These are phyloP conservation scores for Dryadomyces quercivorus DNA, from an alignment of 2,329 filamentous ascomycete genomes.

Conservation along the genomic window DNA sequence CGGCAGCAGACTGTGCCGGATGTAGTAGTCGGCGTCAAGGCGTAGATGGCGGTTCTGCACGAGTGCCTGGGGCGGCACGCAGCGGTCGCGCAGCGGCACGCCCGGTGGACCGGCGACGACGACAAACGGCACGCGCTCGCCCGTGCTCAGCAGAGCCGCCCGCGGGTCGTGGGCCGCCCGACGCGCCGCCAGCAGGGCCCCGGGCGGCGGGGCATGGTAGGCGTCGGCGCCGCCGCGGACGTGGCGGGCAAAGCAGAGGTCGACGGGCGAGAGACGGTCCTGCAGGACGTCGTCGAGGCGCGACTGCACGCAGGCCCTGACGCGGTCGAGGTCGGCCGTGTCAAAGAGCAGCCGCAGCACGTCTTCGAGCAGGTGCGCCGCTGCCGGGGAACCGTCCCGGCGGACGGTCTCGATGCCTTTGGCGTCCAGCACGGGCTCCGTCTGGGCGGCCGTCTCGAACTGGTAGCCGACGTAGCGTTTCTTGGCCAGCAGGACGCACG, in stretches of 20 bases:
- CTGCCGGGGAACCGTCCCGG: conserved; percentile 84
- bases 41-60: conserved; percentile 58
- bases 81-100: conserved; percentile 75
- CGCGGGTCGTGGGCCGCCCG: conserved; percentile 79
- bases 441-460: conserved; percentile 69
- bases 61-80: conserved; percentile 75
- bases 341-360: conserved; percentile 76
- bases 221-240: conserved; percentile 76
- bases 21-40: conserved; percentile 93
- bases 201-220: conserved; percentile 74
- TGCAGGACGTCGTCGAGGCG: conserved; percentile 93
- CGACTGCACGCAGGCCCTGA: conserved; percentile 56
- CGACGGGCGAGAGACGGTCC: conserved; percentile 77
- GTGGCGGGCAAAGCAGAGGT: conserved; percentile 79
- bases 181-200: conserved; percentile 76
- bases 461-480: conserved; percentile 98
- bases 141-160: conserved; percentile 86
- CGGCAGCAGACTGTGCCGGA: conserved; percentile 87
- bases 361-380: conserved; percentile 94
- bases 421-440: conserved; percentile 81
- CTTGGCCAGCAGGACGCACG: conserved; percentile 86
- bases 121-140: conserved; percentile 89
- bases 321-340: conserved; percentile 74
- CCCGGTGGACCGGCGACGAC: conserved; percentile 82
- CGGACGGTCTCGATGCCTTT: conserved; percentile 98